Percentiles rank a stretch among this genome's conserved stretches.
phyloP scores from a whole-genome alignment of 1,284 basidiomycete genomes.

The Ganoderma meredithae region DNA sequence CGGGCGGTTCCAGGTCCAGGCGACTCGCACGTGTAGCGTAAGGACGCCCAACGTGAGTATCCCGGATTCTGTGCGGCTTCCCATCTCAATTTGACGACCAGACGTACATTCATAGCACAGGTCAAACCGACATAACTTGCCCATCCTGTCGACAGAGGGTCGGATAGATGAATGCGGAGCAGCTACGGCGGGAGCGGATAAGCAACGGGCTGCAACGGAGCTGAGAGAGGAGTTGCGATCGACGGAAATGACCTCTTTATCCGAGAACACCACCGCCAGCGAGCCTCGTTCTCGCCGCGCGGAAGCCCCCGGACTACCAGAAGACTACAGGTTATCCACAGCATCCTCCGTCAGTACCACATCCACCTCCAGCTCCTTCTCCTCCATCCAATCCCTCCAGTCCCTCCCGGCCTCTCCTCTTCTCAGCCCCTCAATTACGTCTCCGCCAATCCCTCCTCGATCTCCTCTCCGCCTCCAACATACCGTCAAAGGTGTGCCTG shows the following conservation, averaged over 20 bases:
- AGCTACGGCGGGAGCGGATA: slow-evolving; percentile 9
- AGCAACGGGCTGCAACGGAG: slow-evolving; percentile 31
- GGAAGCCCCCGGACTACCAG: slow-evolving; percentile 36
- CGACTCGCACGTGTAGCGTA: slow-evolving; percentile 26
- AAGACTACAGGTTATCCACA: slow-evolving; percentile 36
- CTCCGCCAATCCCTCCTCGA: slow-evolving; percentile 44
- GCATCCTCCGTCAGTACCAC: slow-evolving; percentile 28
- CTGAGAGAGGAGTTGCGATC: slow-evolving; percentile 22
- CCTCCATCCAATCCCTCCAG: slow-evolving; percentile 31
- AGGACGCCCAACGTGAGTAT: slow-evolving; percentile 29
- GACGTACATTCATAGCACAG: not conserved
- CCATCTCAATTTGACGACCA: slow-evolving; percentile 7
- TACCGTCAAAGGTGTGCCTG: slow-evolving; percentile 23
- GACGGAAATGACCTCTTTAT: slow-evolving; percentile 39
- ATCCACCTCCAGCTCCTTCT: slow-evolving; percentile 31
- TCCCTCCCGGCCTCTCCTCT: slow-evolving; percentile 30
- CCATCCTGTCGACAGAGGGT: not conserved
- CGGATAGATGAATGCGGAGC: slow-evolving; percentile 18
- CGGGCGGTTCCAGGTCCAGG: slow-evolving; percentile 17
- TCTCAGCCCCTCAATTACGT: slow-evolving; percentile 19
- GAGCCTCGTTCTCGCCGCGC: slow-evolving; percentile 47
- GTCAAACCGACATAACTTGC: not conserved
- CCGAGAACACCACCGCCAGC: slow-evolving; percentile 34
- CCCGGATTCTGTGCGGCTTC: slow-evolving; percentile 8
- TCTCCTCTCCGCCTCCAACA: slow-evolving; percentile 38